Evolutionary conservation across 140 eudicot genomes (phyloP).

Genomic region (Senecio squalidus): DNA sequence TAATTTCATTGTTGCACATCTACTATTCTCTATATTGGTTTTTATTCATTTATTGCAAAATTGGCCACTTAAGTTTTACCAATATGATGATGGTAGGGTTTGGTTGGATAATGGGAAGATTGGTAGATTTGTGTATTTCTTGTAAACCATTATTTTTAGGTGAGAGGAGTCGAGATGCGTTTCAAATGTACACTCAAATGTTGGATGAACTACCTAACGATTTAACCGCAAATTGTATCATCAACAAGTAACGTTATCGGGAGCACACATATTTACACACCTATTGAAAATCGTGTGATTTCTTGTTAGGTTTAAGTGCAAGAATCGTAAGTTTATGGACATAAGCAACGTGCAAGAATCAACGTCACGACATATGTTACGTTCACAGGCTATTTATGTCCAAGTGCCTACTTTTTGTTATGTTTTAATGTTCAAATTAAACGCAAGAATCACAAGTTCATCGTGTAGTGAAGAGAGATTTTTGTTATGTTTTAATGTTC

Average conservation of each 20-base stretch:
- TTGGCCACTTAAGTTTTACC: neutral
- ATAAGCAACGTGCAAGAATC: too few species aligned
- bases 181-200: neutral
- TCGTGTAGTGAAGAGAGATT: too few species aligned
- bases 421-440: too few species aligned
- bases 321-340: too few species aligned
- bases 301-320: too few species aligned
- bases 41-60: neutral
- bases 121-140: slow-evolving; percentile 1
- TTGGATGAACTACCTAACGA: slow-evolving; percentile 11
- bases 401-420: too few species aligned
- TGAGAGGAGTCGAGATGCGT: slow-evolving; percentile 9
- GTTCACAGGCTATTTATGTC: too few species aligned
- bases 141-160: slow-evolving; percentile 6
- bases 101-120: slow-evolving; percentile 1
- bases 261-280: neutral
- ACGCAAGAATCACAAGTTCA: too few species aligned
- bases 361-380: too few species aligned
- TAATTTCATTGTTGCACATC: neutral
- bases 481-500: too few species aligned
- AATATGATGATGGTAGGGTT: slow-evolving; percentile 4
- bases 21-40: neutral
- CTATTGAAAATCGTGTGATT: neutral
- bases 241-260: neutral
- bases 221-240: neutral